Conservation (phyloP, 805 yeast genomes). For the Metschnikowia lachancei region DNA sequence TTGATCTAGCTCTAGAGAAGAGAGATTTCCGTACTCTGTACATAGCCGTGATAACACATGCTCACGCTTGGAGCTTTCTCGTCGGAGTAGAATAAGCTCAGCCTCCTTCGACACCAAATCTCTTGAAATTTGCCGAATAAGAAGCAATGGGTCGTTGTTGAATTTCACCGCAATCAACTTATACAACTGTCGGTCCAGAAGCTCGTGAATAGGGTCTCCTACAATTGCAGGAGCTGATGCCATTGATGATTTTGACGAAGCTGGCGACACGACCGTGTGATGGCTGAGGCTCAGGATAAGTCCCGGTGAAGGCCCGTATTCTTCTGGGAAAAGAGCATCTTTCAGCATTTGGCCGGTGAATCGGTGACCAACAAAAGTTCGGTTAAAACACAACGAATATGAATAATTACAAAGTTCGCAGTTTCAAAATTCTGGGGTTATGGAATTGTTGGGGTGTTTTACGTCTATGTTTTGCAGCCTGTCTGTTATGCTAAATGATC, state of each 20-base stretch:
- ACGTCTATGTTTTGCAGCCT: no score
- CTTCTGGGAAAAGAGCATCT: slow-evolving; percentile 4
- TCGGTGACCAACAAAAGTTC: no score
- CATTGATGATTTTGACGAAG: not conserved
- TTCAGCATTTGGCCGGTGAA: not conserved
- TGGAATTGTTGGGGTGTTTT: no score
- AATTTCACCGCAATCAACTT: slow-evolving; percentile 26
- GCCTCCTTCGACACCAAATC: slow-evolving; percentile 49
- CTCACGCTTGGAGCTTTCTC: slow-evolving; percentile 33
- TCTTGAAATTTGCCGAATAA: slow-evolving; percentile 46
- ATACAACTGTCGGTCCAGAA: slow-evolving; percentile 22
- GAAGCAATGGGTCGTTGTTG: slow-evolving; percentile 25
- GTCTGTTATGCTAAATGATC: no score
- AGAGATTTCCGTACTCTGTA: slow-evolving; percentile 36
- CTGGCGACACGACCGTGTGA: not conserved
- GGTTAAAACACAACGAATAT: no score
- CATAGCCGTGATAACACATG: slow-evolving; percentile 32
- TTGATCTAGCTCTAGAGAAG: slow-evolving; percentile 34
- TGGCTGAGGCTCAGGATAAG: not conserved
- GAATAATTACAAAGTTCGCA: no score
- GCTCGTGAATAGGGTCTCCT: slow-evolving; percentile 23
- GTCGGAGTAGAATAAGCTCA: slow-evolving; percentile 40
- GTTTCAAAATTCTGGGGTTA: no score
- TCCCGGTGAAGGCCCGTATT: not conserved
- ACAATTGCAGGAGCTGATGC: not conserved